A percentile compares a stretch with the other conserved stretches of the same genome.
Conservation (phyloP, 2,329 filamentous ascomycete species). For the Alternaria brassicicola region DNA sequence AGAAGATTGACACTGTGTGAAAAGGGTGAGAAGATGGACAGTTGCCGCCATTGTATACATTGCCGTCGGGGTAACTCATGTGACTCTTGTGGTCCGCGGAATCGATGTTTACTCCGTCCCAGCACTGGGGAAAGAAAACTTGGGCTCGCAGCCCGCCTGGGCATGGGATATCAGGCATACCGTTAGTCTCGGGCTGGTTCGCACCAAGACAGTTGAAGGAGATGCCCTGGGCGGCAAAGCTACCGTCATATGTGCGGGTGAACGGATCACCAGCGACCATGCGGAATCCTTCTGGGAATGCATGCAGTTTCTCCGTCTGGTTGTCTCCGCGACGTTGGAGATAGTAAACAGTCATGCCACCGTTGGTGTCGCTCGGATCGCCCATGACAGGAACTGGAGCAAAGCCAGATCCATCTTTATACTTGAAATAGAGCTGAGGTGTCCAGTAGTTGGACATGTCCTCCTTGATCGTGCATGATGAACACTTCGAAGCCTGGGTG, state of each 20-base stretch:
- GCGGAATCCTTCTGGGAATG: slow-evolving; percentile 73
- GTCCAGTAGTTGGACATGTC: slow-evolving; percentile 74
- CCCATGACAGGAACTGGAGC: slow-evolving; percentile 66
- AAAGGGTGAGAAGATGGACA: slow-evolving; percentile 59
- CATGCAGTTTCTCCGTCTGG: slow-evolving; percentile 65
- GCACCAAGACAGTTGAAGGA: slow-evolving; percentile 62
- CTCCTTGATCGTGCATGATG: slow-evolving; percentile 66
- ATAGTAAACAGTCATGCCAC: slow-evolving; percentile 79
- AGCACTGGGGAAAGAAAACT: slow-evolving; percentile 76
- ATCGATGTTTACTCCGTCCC: slow-evolving; percentile 66
- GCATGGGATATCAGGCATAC: slow-evolving; percentile 75
- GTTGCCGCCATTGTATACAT: slow-evolving; percentile 57
- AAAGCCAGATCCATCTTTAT: slow-evolving; percentile 48
- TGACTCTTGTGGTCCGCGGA: slow-evolving; percentile 65
- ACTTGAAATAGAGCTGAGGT: slow-evolving; percentile 70
- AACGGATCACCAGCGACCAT: slow-evolving; percentile 72
- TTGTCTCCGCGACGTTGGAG: slow-evolving; percentile 58
- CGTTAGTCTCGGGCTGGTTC: slow-evolving; percentile 52
- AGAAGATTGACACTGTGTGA: slow-evolving; percentile 64
- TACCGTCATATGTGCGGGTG: slow-evolving; percentile 60
- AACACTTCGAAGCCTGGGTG: slow-evolving; percentile 67
- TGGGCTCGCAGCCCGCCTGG: slow-evolving; percentile 65
- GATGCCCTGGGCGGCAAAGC: slow-evolving; percentile 56
- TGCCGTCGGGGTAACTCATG: slow-evolving; percentile 64
- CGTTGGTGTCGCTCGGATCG: slow-evolving; percentile 51